These are phyloP conservation scores for Beauveria scarabaeidicola DNA, from an alignment of 2,329 filamentous ascomycete genomes.

Conservation along the genomic window DNA sequence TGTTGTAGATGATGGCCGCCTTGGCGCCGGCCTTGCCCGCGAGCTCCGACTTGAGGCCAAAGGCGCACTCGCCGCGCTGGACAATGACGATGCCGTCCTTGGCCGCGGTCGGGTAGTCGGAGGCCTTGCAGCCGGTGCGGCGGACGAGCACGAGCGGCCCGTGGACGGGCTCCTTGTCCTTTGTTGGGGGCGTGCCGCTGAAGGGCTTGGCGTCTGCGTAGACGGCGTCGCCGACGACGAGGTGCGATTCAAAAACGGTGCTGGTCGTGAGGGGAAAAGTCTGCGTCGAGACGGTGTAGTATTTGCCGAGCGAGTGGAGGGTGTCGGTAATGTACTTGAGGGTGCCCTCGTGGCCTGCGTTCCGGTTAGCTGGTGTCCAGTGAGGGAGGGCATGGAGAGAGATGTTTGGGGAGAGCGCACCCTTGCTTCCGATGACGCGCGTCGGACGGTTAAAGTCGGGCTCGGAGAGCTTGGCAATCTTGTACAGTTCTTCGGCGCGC, in stretches of 20 bases:
- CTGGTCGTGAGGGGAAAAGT: slow-evolving; percentile 54
- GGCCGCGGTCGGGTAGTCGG: slow-evolving; percentile 54
- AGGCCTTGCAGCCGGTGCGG: slow-evolving; percentile 53
- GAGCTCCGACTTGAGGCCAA: slow-evolving; percentile 60
- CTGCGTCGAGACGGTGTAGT: slow-evolving; percentile 57
- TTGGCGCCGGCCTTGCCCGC: slow-evolving; percentile 62
- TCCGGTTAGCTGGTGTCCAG: slow-evolving; percentile 9
- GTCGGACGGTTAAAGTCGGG: slow-evolving; percentile 60
- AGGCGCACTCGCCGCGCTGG: slow-evolving; percentile 60
- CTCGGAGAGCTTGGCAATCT: slow-evolving; percentile 50
- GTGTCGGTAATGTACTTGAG: slow-evolving; percentile 53
- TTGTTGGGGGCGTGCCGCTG: slow-evolving; percentile 59
- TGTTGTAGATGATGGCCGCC: slow-evolving; percentile 69
- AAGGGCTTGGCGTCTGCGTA: slow-evolving; percentile 46
- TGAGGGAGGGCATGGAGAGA: not conserved
- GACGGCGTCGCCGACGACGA: slow-evolving; percentile 46
- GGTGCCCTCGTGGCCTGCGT: slow-evolving; percentile 52
- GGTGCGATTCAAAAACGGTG: slow-evolving; percentile 48
- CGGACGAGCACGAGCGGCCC: slow-evolving; percentile 51
- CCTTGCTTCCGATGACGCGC: slow-evolving; percentile 59
- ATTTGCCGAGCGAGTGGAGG: slow-evolving; percentile 46
- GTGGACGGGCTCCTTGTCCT: slow-evolving; percentile 48
- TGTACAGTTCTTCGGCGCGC: slow-evolving; percentile 53
- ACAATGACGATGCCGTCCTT: slow-evolving; percentile 62
- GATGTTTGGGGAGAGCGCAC: slow-evolving; percentile 26